Evolutionary conservation across 1,284 basidiomycete species (phyloP), one percentile per base, ranked within the genome.

Genomic region (Mycosarcoma maydis): DNA sequence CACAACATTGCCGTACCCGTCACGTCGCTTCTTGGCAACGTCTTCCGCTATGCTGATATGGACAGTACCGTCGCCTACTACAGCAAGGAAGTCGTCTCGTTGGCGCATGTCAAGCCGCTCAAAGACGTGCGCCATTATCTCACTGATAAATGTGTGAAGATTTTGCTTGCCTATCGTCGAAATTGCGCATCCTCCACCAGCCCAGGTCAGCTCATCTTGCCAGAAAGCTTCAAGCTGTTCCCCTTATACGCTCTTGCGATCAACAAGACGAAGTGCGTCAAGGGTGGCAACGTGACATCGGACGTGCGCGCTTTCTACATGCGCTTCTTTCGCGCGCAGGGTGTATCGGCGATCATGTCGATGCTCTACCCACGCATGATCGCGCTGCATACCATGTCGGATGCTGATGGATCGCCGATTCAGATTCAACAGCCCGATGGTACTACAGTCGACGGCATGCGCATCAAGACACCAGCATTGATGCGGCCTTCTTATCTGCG

Each of bases 41-140:
- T 98, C 6, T 99, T 95, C 85, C 88, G 91, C 49, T 92, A 86
- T 81, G 94, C 94, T 22, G 96, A 99, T 83, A 86, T 94, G 84
- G 95, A 98, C 74, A 87, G 90, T 3, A 87, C 90, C 0, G 86
- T 95, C 10, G 87, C 88, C 27, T 86, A 90, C 79, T 83, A 92
- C 66, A 85, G 89, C 32, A 92, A 94, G 76, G 89, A 92, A 82
- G 34, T 49, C 3, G 43, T 75, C 92, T 92, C 91, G 6, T 87
- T 95, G 70, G 84, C 87, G 0, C 87, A 88, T 55, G 86, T 90
- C 83, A 87, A 89, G 75, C 86, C 87, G 70, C 85, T 94, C 70
- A 85, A 88, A 16, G 87, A 90, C 27, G 91, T 98, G 33, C 86
- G 94, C 34, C 92, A 94, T 57, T 87, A 89, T 27, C 81, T 98